These are phyloP conservation scores for Bipolaris sorokiniana DNA, from an alignment of 2,329 filamentous ascomycete genomes.

Conservation along the genomic window DNA sequence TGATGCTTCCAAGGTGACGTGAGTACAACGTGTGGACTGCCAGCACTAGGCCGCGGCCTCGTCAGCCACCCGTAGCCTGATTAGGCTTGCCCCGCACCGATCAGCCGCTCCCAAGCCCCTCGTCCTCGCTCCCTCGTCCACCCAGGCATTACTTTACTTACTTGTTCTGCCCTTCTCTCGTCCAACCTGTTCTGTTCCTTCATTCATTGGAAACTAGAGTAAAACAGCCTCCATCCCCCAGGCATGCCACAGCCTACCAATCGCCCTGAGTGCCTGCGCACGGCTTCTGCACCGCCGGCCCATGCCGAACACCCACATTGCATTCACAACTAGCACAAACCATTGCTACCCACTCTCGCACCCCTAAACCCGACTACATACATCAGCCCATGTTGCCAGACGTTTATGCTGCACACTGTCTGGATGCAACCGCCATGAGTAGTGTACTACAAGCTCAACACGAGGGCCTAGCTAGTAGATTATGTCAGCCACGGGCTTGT, in stretches of 20 bases:
- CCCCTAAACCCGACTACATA: background rate
- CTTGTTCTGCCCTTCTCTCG: too few species aligned
- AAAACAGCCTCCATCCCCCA: too few species aligned
- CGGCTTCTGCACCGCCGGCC: background rate
- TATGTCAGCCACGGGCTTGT: too few species aligned
- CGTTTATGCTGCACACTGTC: background rate
- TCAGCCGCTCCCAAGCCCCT: constrained; percentile 9
- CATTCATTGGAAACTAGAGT: too few species aligned
- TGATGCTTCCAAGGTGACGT: constrained; percentile 12
- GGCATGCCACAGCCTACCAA: too few species aligned
- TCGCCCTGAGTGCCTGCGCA: background rate
- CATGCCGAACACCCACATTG: background rate
- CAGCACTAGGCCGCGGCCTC: constrained; percentile 9
- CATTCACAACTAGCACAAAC: background rate
- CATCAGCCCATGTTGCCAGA: background rate
- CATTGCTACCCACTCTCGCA: background rate
- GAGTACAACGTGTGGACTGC: constrained; percentile 10
- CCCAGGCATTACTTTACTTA: too few species aligned
- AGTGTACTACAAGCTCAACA: too few species aligned
- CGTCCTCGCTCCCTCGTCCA: background rate
- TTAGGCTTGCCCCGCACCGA: constrained; percentile 13
- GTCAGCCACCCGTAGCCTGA: constrained; percentile 15
- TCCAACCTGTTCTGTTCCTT: too few species aligned
- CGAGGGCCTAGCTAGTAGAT: too few species aligned
- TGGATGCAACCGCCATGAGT: background rate